These are phyloP conservation scores for Dimocarpus longan DNA, from an alignment of 345 rosid genomes.

Conservation along the genomic window DNA sequence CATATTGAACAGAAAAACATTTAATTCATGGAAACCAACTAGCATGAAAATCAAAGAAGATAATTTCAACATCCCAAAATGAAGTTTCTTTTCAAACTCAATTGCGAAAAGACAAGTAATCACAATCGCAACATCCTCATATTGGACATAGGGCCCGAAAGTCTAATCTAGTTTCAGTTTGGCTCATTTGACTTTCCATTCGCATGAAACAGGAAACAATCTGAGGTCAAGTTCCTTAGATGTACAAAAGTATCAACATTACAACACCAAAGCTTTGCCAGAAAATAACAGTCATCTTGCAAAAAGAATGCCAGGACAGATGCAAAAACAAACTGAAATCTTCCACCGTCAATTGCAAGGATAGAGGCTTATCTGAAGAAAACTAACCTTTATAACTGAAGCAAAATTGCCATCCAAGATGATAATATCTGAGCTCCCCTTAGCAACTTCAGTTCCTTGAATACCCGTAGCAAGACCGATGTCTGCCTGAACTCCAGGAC, in stretches of 20 bases:
- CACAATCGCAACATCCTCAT: not conserved
- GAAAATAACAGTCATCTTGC: not conserved
- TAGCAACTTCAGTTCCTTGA: conserved; percentile 97
- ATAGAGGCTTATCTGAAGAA: not conserved
- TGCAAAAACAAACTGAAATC: not conserved
- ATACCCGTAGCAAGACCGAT: conserved; percentile 99
- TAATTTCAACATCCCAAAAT: not conserved
- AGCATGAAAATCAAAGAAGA: not conserved
- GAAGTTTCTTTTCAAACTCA: not conserved
- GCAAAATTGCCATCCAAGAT: conserved; percentile 91
- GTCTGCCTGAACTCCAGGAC: conserved; percentile 70
- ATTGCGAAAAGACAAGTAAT: not conserved
- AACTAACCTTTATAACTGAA: conserved; percentile 88
- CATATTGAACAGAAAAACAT: not conserved
- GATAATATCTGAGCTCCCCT: conserved; percentile 96
- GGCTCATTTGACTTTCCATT: not conserved
- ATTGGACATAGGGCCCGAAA: not conserved
- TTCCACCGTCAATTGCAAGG: not conserved
- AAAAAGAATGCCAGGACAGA: not conserved
- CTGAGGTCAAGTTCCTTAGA: not conserved
- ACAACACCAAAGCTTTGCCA: not conserved
- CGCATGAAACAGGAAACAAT: not conserved
- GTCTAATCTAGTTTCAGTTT: not conserved
- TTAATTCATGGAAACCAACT: not conserved
- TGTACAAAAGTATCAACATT: not conserved